These are phyloP conservation scores for Psilocybe subaeruginosa DNA, from an alignment of 768 basidiomycete species.

Conservation along the genomic window DNA sequence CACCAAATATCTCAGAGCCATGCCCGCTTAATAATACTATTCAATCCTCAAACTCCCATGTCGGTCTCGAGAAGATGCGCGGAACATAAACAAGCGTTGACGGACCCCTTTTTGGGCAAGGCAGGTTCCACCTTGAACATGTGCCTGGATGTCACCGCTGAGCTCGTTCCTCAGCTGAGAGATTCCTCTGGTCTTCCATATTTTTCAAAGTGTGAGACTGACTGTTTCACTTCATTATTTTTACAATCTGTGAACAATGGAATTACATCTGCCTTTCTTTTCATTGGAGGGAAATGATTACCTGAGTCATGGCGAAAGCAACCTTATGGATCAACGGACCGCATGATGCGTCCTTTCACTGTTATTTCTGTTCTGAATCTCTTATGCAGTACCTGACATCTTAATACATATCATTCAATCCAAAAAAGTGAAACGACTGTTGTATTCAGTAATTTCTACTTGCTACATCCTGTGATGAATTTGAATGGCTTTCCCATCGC, in stretches of 20 bases:
- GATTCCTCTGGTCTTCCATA: not conserved
- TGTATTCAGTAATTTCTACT: too few species aligned
- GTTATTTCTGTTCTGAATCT: too few species aligned
- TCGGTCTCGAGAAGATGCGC: not conserved
- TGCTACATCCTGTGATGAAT: too few species aligned
- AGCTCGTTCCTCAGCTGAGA: not conserved
- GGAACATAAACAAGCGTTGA: not conserved
- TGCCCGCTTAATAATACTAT: not conserved
- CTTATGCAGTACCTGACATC: too few species aligned
- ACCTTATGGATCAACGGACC: too few species aligned
- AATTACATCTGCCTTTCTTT: not conserved
- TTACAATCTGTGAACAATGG: not conserved
- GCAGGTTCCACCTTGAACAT: not conserved
- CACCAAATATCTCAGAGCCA: not conserved
- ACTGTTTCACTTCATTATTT: not conserved
- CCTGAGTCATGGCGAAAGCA: too few species aligned
- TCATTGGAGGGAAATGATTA: too few species aligned
- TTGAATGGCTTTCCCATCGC: too few species aligned
- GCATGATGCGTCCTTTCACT: too few species aligned
- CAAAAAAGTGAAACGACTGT: too few species aligned
- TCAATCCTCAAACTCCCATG: not conserved
- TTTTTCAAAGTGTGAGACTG: not conserved
- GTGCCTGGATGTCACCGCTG: not conserved
- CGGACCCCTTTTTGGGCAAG: not conserved
- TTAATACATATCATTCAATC: too few species aligned